These are phyloP conservation scores for Claviceps monticola DNA, from an alignment of 2,329 filamentous ascomycete genomes.

Conservation along the genomic window DNA sequence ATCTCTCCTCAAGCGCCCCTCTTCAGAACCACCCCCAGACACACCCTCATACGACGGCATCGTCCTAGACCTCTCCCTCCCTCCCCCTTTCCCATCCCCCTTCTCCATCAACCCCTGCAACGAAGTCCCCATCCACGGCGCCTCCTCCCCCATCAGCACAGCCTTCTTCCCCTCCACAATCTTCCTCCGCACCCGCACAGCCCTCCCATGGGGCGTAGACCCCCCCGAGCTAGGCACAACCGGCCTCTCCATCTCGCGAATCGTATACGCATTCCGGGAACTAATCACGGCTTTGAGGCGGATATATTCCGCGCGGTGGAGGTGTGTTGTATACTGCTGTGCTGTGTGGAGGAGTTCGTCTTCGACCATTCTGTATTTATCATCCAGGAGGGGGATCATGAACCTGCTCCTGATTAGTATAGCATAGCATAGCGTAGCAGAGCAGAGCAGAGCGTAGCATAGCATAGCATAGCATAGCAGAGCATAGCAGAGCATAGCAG, in stretches of 20 bases:
- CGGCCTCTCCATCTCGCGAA: constrained; percentile 37
- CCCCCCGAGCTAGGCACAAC: constrained; percentile 22
- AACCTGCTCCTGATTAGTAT: constrained; percentile 7
- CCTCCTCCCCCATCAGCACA: constrained; percentile 2
- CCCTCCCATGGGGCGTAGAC: constrained; percentile 13
- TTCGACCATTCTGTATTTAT: constrained; percentile 70
- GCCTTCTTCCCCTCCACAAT: constrained; percentile 12
- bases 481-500: too few species aligned
- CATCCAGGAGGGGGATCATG: constrained; percentile 56
- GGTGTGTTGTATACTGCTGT: constrained; percentile 55
- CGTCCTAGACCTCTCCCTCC: neutral
- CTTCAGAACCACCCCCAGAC: too few species aligned
- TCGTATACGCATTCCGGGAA: constrained; percentile 37
- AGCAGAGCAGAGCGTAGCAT: too few species aligned
- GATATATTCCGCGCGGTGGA: constrained; percentile 66
- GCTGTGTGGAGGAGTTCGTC: constrained; percentile 61
- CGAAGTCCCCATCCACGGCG: constrained; percentile 17
- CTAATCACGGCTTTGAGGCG: constrained; percentile 46
- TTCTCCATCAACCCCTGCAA: constrained; percentile 30
- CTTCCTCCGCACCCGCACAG: constrained; percentile 7
- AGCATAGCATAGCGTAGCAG: too few species aligned
- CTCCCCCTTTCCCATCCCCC: constrained; percentile 12
- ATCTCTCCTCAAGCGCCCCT: neutral
- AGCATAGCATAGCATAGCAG: too few species aligned
- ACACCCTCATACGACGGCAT: too few species aligned